Evolutionary conservation across 2,329 filamentous ascomycete genomes (phyloP).

Genomic region (Penicillium concentricum): DNA sequence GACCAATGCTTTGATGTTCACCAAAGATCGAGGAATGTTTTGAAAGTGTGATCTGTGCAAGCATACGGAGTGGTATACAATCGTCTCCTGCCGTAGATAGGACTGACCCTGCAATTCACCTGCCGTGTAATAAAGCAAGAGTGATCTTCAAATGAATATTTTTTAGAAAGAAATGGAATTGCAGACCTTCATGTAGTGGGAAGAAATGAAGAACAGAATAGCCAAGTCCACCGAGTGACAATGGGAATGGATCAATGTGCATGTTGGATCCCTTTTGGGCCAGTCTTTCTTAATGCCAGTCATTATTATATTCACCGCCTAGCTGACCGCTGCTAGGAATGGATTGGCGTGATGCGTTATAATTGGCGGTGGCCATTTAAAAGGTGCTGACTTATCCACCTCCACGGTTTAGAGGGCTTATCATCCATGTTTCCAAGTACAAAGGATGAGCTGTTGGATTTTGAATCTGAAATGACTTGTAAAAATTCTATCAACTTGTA

Average conservation of each 20-base stretch:
- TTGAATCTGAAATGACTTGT: background rate
- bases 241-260: conserved; percentile 19
- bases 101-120: background rate
- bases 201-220: background rate
- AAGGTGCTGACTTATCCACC: conserved; percentile 1
- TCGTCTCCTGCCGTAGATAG: conserved; percentile 1
- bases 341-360: background rate
- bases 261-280: conserved; percentile 27
- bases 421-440: background rate
- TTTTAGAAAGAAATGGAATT: background rate
- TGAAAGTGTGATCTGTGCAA: background rate
- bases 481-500: no score
- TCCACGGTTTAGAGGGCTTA: conserved; percentile 8
- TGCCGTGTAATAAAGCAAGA: background rate
- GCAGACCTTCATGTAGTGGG: background rate
- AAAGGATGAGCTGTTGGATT: background rate
- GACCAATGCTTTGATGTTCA: background rate
- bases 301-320: conserved; percentile 13
- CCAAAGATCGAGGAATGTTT: background rate
- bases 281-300: conserved; percentile 19
- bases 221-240: background rate
- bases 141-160: background rate
- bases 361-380: background rate
- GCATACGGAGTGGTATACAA: conserved; percentile 4
- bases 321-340: conserved; percentile 2